Evolutionary conservation across 192 early-diverging fungal genomes (phyloP), one percentile per base, ranked within the genome.

Genomic region (Geranomyces variabilis): DNA sequence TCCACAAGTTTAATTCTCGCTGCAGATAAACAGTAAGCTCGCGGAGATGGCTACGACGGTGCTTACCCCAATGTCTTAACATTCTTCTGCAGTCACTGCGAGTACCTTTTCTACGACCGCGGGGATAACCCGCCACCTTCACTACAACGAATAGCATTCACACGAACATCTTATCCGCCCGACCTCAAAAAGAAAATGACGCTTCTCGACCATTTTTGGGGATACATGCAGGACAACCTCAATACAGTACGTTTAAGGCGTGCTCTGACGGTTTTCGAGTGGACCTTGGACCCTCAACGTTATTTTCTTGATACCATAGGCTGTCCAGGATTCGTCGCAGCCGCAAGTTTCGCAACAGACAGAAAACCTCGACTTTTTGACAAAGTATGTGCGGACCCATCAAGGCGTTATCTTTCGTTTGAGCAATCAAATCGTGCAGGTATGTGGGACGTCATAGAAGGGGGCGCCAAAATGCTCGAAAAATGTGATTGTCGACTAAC

Each of bases 1-100:
- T 86, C 87, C 31, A 93, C 92, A 6, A 93, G 87, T 14, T 77
- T 96, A 26, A 79, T 86, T 1, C 66, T 92, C 28, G 81, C 87
- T 17, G 77, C 86, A 2, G 82, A 92, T 63, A 77, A 72, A 34
- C 57, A 65, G 89, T 88, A 79, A 77, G 79, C 73, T 15, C 26
- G 26, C 12, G 21, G n/a, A 21, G 36, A 65, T 65, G n/a, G 46
- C 41, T 65, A n/a, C 44, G 30, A 8, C 45, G 26, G n/a, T n/a
- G n/a, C n/a, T 33, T 5, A 62, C 12, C 29, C 21, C 59, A 0
- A 44, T 26, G n/a, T n/a, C n/a, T n/a, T 53, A 15, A 53, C 51
- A 53, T 49, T 53, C 29, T 15, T 10, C 26, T 64, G 19, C 49
- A 81, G 81, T 7, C 74, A 82, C 47, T 76, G 82, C 71, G 77